These are phyloP conservation scores for Xerocomus brunneocitrinus DNA, from an alignment of 768 basidiomycete genomes.

Conservation along the genomic window DNA sequence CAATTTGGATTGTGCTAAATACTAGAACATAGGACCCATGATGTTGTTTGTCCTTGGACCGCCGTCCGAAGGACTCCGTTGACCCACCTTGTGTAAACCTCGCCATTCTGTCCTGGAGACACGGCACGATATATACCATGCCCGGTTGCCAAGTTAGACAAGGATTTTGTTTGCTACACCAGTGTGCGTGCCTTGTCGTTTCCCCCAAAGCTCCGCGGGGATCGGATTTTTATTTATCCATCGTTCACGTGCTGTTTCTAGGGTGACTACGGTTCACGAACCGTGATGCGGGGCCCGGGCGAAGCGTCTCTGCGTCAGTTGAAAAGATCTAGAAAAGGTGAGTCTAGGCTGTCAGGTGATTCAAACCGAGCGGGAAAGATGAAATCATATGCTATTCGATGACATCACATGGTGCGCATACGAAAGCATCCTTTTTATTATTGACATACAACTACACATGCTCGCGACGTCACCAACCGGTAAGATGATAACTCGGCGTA, in stretches of 20 bases:
- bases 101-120: not conserved
- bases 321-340: not conserved
- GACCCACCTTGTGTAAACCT: not conserved
- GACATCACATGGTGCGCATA: not conserved
- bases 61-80: no score
- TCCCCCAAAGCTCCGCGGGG: not conserved
- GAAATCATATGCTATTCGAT: not conserved
- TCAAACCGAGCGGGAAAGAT: no score
- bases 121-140: not conserved
- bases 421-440: not conserved
- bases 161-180: not conserved
- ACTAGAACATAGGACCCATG: no score
- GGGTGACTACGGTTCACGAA: conserved; percentile 53
- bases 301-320: not conserved
- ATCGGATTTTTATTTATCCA: conserved; percentile 11
- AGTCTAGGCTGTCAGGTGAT: not conserved
- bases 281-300: conserved; percentile 57
- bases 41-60: no score
- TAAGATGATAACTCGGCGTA: not conserved
- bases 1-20: no score
- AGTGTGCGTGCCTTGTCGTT: conserved; percentile 35
- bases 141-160: not conserved
- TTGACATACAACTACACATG: not conserved
- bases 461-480: not conserved
- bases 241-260: conserved; percentile 26